phyloP scores from a whole-genome alignment of 495 filamentous ascomycete genomes.

The Cairneyella variabilis region DNA sequence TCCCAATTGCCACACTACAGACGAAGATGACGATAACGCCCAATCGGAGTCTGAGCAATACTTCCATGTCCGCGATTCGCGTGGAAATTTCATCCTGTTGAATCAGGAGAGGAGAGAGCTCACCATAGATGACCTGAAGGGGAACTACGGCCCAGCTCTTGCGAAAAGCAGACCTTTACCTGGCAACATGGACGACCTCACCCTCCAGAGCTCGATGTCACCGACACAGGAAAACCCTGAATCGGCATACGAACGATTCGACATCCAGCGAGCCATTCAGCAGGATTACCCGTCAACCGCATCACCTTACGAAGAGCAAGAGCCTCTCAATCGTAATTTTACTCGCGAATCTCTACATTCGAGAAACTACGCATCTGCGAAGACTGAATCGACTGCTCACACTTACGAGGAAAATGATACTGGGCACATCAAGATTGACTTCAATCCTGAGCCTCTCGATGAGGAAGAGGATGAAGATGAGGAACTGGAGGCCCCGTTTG shows the following conservation, averaged over 20 bases:
- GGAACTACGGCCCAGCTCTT: too few species aligned
- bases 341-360: conserved; percentile 3
- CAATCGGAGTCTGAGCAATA: too few species aligned
- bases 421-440: conserved; percentile 16
- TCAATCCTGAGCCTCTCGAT: neutral
- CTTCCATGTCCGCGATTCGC: too few species aligned
- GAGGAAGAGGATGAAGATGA: conserved; percentile 9
- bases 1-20: too few species aligned
- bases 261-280: neutral
- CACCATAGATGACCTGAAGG: too few species aligned
- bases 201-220: conserved; percentile 18
- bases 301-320: neutral
- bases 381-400: conserved; percentile 18
- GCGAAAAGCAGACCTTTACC: too few species aligned
- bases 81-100: too few species aligned
- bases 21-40: too few species aligned
- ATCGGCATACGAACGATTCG: conserved; percentile 20
- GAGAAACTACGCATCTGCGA: conserved; percentile 15
- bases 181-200: conserved; percentile 23
- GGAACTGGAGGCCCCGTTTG: conserved; percentile 14
- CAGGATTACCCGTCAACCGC: neutral
- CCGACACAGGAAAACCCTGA: conserved; percentile 21
- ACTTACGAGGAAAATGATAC: conserved; percentile 22
- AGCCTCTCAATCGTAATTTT: neutral
- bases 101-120: too few species aligned